A percentile compares a stretch with the other conserved stretches of the same genome.
Evolutionary conservation across 78 protist genomes (phyloP).

Genomic region (Planoprotostelium fungivorum): DNA sequence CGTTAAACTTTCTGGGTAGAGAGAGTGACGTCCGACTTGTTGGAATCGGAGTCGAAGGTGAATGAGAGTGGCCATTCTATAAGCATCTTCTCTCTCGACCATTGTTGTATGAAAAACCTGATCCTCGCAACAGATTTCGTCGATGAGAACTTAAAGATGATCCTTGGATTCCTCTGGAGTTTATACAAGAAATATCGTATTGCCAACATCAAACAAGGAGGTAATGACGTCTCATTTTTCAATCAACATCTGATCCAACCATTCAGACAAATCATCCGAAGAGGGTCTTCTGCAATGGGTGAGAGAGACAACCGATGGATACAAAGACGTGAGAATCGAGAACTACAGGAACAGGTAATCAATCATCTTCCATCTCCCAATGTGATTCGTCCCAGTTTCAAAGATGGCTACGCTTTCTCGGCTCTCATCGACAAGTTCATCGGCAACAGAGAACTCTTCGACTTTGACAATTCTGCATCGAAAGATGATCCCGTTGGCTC

Average conservation of each 20-base stretch:
- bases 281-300: constrained; percentile 49
- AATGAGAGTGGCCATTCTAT: too few species aligned
- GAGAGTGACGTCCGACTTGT: constrained; percentile 33
- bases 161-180: constrained; percentile 55
- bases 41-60: constrained; percentile 67
- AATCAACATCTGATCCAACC: too few species aligned
- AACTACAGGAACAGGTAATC: constrained; percentile 36
- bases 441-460: too few species aligned
- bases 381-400: constrained; percentile 7
- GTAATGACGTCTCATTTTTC: too few species aligned
- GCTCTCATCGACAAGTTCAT: constrained; percentile 48
- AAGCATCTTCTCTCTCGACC: too few species aligned
- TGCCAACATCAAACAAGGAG: constrained; percentile 47
- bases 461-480: constrained; percentile 9
- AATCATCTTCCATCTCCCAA: background rate
- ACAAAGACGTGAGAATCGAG: constrained; percentile 30
- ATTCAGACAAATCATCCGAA: constrained; percentile 44
- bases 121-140: constrained; percentile 32
- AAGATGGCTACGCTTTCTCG: constrained; percentile 48
- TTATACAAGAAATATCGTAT: constrained; percentile 60
- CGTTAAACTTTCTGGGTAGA: constrained; percentile 46
- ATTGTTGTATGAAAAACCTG: constrained; percentile 32
- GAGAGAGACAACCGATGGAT: constrained; percentile 35
- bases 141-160: constrained; percentile 50
- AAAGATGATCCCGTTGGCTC: constrained; percentile 33